Percentiles rank a stretch among this genome's conserved stretches.
Conservation (phyloP, 306 rosid species). For the Quercus aquifolioides region DNA sequence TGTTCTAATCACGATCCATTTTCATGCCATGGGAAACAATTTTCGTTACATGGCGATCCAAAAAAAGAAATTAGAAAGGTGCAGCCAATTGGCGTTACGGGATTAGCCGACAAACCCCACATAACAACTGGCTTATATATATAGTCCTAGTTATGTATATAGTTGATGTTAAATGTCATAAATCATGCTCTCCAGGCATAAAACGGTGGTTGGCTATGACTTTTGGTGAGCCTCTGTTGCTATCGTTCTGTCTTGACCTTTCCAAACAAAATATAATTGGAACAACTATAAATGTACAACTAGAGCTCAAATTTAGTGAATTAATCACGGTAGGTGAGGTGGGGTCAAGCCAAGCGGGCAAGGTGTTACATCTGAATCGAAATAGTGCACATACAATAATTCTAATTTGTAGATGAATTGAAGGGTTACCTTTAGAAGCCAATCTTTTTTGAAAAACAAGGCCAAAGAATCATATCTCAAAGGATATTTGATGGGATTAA, state of each 20-base stretch:
- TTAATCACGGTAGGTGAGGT: conserved; percentile 61
- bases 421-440: conserved; percentile 39
- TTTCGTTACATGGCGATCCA: conserved; percentile 9
- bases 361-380: conserved; percentile 64
- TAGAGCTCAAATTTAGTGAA: conserved; percentile 19
- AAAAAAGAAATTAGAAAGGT: not conserved
- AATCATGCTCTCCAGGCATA: conserved; percentile 34
- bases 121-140: conserved; percentile 26
- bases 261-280: conserved; percentile 11
- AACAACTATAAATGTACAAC: not conserved
- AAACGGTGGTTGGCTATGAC: conserved; percentile 38
- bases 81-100: conserved; percentile 20
- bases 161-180: not conserved
- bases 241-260: conserved; percentile 14
- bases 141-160: conserved; percentile 3
- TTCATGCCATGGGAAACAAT: not conserved
- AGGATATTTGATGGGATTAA: conserved; percentile 34
- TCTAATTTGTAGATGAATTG: conserved; percentile 27
- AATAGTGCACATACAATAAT: conserved; percentile 32
- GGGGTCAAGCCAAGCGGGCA: conserved; percentile 40
- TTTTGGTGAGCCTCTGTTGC: conserved; percentile 2
- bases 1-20: not conserved
- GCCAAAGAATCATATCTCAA: conserved; percentile 37
- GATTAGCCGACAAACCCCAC: conserved; percentile 43
- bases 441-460: conserved; percentile 41